Evolutionary conservation across 78 protist genomes (phyloP).

Genomic region (Protostelium mycophagum): DNA sequence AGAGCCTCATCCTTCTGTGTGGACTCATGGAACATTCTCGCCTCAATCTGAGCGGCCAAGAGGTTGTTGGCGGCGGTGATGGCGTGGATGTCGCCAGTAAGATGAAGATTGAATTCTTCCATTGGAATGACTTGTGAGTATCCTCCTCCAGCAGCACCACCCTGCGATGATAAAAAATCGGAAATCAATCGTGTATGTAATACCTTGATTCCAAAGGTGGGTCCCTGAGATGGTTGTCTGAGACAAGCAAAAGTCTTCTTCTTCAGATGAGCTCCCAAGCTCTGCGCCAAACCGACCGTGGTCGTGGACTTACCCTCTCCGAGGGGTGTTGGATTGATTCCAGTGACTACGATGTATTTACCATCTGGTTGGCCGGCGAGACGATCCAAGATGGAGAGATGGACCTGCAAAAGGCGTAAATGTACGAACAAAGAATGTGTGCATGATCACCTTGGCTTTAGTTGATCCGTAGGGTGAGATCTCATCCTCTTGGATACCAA

Average conservation of each 20-base stretch:
- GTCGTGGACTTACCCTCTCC: conserved; percentile 98
- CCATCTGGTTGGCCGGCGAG: conserved; percentile 51
- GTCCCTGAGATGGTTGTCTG: conserved; percentile 95
- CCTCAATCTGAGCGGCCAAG: conserved; percentile 94
- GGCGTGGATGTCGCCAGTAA: conserved; percentile 98
- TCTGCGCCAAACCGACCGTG: conserved; percentile 94
- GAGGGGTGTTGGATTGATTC: conserved; percentile 95
- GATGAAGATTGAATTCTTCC: conserved; percentile 96
- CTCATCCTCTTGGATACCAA: background rate
- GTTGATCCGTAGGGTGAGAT: background rate
- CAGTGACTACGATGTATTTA: conserved; percentile 91
- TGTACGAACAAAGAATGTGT: background rate
- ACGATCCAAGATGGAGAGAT: conserved; percentile 61
- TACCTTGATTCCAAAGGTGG: conserved; percentile 95
- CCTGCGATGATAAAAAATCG: background rate
- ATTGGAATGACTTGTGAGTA: conserved; percentile 93
- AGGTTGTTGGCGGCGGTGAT: conserved; percentile 97
- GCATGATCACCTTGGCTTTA: background rate
- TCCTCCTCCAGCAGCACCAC: conserved; percentile 97
- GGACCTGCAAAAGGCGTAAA: conserved; percentile 13
- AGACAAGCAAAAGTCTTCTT: conserved; percentile 77
- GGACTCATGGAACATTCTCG: conserved; percentile 90
- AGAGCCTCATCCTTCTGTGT: conserved; percentile 80
- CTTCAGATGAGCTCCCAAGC: conserved; percentile 90
- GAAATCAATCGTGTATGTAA: background rate